Base-by-base conservation (phyloP, 192 early-diverging fungal species). In the Thamnidium elegans region DNA sequence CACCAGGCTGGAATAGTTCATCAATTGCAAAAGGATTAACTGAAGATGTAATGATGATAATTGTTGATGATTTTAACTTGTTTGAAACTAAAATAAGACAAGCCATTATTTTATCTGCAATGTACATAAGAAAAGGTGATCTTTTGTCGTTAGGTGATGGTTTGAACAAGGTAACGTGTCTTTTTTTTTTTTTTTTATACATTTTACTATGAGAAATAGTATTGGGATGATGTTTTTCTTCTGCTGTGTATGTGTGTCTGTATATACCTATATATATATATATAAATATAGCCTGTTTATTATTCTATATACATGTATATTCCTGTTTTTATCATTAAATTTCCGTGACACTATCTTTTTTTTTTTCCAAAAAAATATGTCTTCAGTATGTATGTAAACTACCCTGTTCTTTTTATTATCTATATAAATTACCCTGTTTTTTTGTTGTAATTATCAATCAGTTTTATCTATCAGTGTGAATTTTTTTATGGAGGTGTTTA, bases 61-160 rank as follows among this genome's bases (percentile, higher is more conserved):
- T 72, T 19, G 23, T 47, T 15, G 50, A 34, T 1, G 65, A 72
- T 7, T 72, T 58, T 31, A 2, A 60, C 6, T 52, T 46, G n/a
- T 72, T 63, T 54, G 47, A 62, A 36, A 63, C 51, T 32, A 52
- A 43, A 45, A 72, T 53, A 17, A 56, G 48, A 50, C 60, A 67
- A n/a, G 71, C 65, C 13, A 58, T 72, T 44, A 54, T 72, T 9
- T 72, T 72, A 19, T 43, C 71, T 3, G 31, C 62, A n/a, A 17
- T 72, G 19, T 67, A 62, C 50, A 56, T 72, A 17, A 61, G 47
- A 17, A 67, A 67, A 47, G 61, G 46, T 1, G 61, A 72, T 14
- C 46, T 67, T n/a, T 36, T 46, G 4, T 21, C 32, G n/a, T 32
- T 72, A 2, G 39, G 30, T 8, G 51, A 66, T 13, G 56, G 45